phyloP scores from a whole-genome alignment of 2,329 filamentous ascomycete species.

The Paraphoma chrysanthemicola region DNA sequence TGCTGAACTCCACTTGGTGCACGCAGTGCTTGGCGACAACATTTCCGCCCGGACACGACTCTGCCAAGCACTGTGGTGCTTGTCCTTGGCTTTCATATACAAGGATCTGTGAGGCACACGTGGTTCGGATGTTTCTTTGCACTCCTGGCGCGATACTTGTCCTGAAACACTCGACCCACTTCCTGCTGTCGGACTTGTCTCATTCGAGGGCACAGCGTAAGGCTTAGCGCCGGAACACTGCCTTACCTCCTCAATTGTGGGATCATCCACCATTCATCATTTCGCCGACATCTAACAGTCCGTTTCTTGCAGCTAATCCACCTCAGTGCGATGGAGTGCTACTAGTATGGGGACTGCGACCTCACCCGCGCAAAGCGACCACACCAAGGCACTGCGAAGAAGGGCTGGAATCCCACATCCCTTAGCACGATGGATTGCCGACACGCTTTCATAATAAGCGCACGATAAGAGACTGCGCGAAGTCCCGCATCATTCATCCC shows the following conservation, averaged over 20 bases:
- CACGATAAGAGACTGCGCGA: too few relatives aligned
- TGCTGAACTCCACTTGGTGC: conserved; percentile 5
- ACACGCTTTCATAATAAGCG: too few relatives aligned
- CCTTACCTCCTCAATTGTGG: not conserved
- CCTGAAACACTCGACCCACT: conserved; percentile 19
- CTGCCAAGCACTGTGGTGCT: conserved; percentile 2
- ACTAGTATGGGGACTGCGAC: too few relatives aligned
- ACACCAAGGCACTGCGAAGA: too few relatives aligned
- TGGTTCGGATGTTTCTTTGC: not conserved
- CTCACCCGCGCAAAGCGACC: too few relatives aligned
- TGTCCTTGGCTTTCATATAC: conserved; percentile 4
- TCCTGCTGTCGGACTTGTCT: conserved; percentile 7
- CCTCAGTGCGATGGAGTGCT: too few relatives aligned
- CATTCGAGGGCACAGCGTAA: conserved; percentile 9
- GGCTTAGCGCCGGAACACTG: conserved; percentile 12
- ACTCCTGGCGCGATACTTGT: not conserved
- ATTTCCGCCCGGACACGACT: conserved; percentile 8
- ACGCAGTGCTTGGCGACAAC: conserved; percentile 12
- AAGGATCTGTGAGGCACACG: conserved; percentile 3
- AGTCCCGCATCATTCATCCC: too few relatives aligned
- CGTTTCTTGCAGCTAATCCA: too few relatives aligned
- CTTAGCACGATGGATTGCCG: too few relatives aligned
- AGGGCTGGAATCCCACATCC: too few relatives aligned
- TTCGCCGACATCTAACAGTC: conserved; percentile 7
- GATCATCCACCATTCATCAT: conserved; percentile 17